Evolutionary conservation across 305 asterid species (phyloP), one percentile per base, ranked within the genome.

Genomic region (Fraxinus albicans): DNA sequence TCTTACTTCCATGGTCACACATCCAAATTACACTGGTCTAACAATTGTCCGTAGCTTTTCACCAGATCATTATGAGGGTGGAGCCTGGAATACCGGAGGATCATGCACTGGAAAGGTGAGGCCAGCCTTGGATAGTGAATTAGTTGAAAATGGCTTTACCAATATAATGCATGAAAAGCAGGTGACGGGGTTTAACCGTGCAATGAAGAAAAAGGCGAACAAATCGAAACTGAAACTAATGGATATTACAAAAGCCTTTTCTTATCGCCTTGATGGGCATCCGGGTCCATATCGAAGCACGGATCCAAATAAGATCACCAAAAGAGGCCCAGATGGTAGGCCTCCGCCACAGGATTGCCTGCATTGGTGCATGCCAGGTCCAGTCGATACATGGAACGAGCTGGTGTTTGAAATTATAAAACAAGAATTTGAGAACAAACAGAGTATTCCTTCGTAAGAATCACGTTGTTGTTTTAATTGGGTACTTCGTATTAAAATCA

Each of bases 301-400:
- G 0, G 97, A 96, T 80, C 99, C 99, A 0, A 94, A 95, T 82
- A 95, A 96, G 89, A 79, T 92, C 76, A 94, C 97, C 9, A 91
- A 91, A 82, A 82, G 97, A 73, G 97, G 98, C 23, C 97, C 96
- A 1, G 92, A 93, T 80, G 99, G 99, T 27, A 77, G 84, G 86
- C 99, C 99, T 8, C 98, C 98, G 1, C 94, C 98, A 0, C 99
- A 96, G 89, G 99, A 96, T 83, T 96, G 99, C 90, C 82, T 96
- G 90, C 99, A 96, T 74, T 96, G 99, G 99, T 96, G 99, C 92
- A 96, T 96, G 99, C 99, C 99, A 6, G 99, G 99, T 36, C 97
- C 99, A 1, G 97, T 96, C 53, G 99, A 96, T 83, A 93, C 97
- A 1, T 96, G 99, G 99, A 96, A 96, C 63, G 99, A 96, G 86